Evolutionary conservation across 108 stramenopile genomes (phyloP).

Genomic region (Bacterosira constricta): DNA sequence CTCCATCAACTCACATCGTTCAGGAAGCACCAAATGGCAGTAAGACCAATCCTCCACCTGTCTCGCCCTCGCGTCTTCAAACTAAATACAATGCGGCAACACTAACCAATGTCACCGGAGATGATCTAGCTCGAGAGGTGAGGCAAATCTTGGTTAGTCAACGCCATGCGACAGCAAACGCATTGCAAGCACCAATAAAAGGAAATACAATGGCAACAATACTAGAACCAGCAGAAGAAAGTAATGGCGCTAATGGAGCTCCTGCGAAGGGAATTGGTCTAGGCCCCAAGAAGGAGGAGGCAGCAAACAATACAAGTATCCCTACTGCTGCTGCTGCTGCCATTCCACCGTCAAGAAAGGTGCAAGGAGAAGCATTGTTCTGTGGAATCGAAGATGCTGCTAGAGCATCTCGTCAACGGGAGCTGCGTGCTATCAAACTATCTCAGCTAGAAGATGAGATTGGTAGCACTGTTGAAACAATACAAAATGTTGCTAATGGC

Average conservation of each 20-base stretch:
- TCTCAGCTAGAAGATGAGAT: slow-evolving; percentile 3
- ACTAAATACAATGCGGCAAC: slow-evolving; percentile 49
- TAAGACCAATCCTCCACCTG: background rate
- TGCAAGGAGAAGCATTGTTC: slow-evolving; percentile 24
- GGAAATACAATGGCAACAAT: slow-evolving; percentile 2
- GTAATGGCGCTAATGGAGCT: background rate
- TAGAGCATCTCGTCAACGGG: slow-evolving; percentile 47
- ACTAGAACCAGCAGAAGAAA: slow-evolving; percentile 6
- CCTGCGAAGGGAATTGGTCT: background rate
- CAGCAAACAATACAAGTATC: too few species aligned
- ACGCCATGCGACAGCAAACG: slow-evolving; percentile 23
- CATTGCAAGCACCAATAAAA: slow-evolving; percentile 13
- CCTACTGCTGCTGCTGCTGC: too few species aligned
- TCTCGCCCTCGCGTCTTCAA: slow-evolving; percentile 5
- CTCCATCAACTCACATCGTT: too few species aligned
- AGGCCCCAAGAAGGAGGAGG: background rate
- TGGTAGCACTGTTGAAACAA: too few species aligned
- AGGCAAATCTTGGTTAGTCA: slow-evolving; percentile 60
- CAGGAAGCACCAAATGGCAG: slow-evolving; percentile 1
- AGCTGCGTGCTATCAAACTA: slow-evolving; percentile 24
- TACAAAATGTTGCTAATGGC: too few species aligned
- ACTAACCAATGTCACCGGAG: slow-evolving; percentile 61
- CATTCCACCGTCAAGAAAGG: background rate
- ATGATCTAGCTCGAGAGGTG: slow-evolving; percentile 64
- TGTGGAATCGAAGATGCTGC: slow-evolving; percentile 71